Conservation (phyloP, 2,329 filamentous ascomycete genomes). For the Ceratocystis variospora region DNA sequence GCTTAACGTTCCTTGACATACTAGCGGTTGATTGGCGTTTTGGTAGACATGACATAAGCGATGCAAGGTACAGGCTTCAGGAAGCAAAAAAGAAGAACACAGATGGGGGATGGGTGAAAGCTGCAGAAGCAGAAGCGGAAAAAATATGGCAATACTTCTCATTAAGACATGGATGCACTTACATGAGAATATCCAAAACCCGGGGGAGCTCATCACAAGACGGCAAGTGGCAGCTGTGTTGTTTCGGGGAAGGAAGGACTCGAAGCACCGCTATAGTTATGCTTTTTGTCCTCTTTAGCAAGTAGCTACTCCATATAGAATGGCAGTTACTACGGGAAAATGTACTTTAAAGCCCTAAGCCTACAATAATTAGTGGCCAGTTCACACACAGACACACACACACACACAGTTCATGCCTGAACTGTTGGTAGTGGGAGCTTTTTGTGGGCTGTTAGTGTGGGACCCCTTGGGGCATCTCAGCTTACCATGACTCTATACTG, state of each 20-base stretch:
- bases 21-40: background rate
- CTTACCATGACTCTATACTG: background rate
- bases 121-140: background rate
- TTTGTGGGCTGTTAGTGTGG: background rate
- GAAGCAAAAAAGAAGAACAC: slow-evolving; percentile 4
- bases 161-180: background rate
- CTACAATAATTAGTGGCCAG: no score
- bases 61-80: slow-evolving; percentile 1
- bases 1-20: background rate
- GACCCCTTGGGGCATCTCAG: background rate
- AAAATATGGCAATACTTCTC: background rate
- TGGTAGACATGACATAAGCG: background rate
- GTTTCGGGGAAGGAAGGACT: background rate
- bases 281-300: background rate
- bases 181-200: background rate
- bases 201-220: background rate
- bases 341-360: no score
- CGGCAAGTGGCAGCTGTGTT: background rate
- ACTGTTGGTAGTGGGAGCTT: background rate
- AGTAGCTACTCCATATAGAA: background rate
- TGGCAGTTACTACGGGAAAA: no score
- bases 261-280: no score
- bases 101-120: background rate
- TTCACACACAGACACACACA: background rate
- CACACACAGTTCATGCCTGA: background rate